phyloP scores from a whole-genome alignment of 2,329 filamentous ascomycete species.

The Talaromyces marneffei region DNA sequence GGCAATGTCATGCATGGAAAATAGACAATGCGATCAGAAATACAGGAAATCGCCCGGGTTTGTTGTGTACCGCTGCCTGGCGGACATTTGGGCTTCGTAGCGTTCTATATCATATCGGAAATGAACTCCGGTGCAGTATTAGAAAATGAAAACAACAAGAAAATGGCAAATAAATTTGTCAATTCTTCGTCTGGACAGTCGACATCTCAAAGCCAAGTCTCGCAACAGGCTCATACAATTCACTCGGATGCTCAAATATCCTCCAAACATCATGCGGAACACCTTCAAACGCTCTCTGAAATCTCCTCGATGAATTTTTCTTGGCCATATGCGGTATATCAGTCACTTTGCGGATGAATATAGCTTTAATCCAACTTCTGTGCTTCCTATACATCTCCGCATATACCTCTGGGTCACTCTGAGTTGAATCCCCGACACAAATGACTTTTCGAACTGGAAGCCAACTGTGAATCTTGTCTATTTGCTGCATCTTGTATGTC shows the following conservation, averaged over 20 bases:
- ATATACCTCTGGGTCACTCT: constrained; percentile 86
- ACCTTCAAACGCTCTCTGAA: constrained; percentile 73
- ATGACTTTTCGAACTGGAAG: constrained; percentile 74
- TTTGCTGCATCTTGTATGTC: constrained; percentile 77
- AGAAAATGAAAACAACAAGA: not conserved
- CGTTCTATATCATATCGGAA: constrained; percentile 8
- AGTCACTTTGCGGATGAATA: constrained; percentile 78
- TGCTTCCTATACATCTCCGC: constrained; percentile 66
- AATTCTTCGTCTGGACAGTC: no score
- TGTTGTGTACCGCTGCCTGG: not conserved
- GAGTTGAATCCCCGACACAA: constrained; percentile 83
- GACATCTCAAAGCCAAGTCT: constrained; percentile 19
- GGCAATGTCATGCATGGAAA: not conserved
- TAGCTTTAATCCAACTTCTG: constrained; percentile 71
- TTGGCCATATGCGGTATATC: constrained; percentile 69
- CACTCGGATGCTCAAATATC: constrained; percentile 71
- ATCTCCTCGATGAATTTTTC: constrained; percentile 68
- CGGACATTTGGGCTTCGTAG: constrained; percentile 13
- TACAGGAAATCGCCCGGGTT: not conserved
- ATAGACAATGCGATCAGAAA: no score
- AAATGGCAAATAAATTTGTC: not conserved
- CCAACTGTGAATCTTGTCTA: constrained; percentile 71
- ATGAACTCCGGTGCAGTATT: not conserved
- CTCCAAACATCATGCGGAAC: constrained; percentile 69
- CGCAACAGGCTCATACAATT: constrained; percentile 44